These are phyloP conservation scores for Plasmopara halstedii DNA, from an alignment of 352 stramenopile genomes.

Conservation along the genomic window DNA sequence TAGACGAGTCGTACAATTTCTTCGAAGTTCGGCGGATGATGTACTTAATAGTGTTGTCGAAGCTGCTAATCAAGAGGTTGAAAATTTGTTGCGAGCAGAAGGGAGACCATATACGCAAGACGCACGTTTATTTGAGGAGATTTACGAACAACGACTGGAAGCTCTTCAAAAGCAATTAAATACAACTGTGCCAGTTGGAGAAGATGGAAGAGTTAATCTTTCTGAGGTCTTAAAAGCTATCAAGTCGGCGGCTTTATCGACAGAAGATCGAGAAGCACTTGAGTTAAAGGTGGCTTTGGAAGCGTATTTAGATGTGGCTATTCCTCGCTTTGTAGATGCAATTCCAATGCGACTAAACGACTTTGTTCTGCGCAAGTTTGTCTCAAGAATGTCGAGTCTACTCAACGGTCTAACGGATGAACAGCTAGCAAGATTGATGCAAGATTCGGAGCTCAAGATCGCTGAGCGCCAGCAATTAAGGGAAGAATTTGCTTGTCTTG, in stretches of 20 bases:
- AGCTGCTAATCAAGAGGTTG: conserved; percentile 10
- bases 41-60: conserved; percentile 12
- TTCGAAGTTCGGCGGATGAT: conserved; percentile 3
- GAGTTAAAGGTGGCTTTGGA: conserved; percentile 31
- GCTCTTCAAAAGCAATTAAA: conserved; percentile 14
- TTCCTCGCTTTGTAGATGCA: conserved; percentile 24
- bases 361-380: conserved; percentile 23
- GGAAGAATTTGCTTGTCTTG: conserved; percentile 22
- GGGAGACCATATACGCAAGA: conserved; percentile 35
- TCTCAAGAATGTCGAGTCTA: conserved; percentile 17
- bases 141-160: conserved; percentile 13
- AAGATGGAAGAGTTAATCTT: conserved; percentile 5
- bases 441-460: conserved; percentile 24
- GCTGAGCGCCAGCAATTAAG: conserved; percentile 16
- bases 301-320: conserved; percentile 27
- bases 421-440: conserved; percentile 24
- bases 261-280: conserved; percentile 20
- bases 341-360: conserved; percentile 33
- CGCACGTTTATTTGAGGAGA: conserved; percentile 17
- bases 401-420: conserved; percentile 30
- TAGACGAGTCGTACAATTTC: conserved; percentile 18
- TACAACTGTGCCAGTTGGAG: neutral
- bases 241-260: conserved; percentile 1
- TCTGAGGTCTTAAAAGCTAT: conserved; percentile 12
- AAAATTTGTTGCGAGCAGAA: conserved; percentile 18